A percentile compares a stretch with the other conserved stretches of the same genome.
phyloP scores from a whole-genome alignment of 306 rosid genomes.

The Rubus parviflorus region DNA sequence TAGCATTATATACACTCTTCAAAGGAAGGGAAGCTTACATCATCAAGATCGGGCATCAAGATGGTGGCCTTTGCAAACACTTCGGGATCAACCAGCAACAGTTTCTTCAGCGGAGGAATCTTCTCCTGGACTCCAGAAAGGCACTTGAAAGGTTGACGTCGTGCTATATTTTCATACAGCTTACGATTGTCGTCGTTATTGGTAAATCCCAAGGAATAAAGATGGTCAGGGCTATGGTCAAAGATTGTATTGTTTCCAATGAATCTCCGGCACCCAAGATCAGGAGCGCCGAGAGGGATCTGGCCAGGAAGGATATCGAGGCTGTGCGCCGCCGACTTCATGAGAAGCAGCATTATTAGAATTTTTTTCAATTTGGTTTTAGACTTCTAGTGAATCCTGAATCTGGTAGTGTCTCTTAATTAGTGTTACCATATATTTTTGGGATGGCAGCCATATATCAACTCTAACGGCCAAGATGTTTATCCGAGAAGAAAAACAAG shows the following conservation, averaged over 20 bases:
- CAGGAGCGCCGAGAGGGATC: neutral
- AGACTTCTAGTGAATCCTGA: neutral
- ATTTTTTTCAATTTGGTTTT: neutral
- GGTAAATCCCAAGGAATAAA: neutral
- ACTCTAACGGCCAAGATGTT: no score
- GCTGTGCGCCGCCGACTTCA: neutral
- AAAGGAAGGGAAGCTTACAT: no score
- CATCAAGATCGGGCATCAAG: no score
- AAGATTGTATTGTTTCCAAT: neutral
- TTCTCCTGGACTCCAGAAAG: no score
- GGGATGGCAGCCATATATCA: no score
- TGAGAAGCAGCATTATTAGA: neutral
- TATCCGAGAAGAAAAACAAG: no score
- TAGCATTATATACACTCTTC: neutral
- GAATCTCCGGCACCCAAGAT: neutral
- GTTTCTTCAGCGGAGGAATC: no score
- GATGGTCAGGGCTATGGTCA: neutral
- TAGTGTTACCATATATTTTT: no score
- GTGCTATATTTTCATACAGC: neutral
- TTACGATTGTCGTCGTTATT: neutral
- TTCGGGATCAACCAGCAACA: no score
- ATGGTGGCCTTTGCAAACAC: no score
- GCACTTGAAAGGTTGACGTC: no score
- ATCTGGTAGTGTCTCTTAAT: no score
- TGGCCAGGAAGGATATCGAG: neutral